These are phyloP conservation scores for Leccinum sublutescens DNA, from an alignment of 768 basidiomycete genomes.

Conservation along the genomic window DNA sequence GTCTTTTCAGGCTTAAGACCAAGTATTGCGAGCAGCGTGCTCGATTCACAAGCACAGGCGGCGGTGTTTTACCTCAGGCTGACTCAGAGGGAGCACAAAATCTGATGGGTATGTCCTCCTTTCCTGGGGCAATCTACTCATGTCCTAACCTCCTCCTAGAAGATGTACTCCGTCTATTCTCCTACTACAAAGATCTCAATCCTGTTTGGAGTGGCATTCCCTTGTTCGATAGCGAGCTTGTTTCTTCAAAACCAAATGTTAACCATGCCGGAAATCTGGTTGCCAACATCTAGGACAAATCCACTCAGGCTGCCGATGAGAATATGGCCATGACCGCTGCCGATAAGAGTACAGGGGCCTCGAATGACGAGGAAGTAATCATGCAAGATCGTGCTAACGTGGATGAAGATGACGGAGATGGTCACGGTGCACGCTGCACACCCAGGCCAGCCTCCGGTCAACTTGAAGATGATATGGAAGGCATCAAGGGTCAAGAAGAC, in stretches of 20 bases:
- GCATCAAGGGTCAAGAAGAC: no score
- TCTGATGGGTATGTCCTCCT: not conserved
- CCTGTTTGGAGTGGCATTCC: constrained; percentile 1
- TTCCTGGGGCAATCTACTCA: not conserved
- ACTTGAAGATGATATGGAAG: no score
- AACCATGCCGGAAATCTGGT: not conserved
- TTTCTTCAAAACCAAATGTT: not conserved
- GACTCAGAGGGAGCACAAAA: not conserved
- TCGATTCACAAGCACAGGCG: not conserved
- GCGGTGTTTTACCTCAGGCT: not conserved
- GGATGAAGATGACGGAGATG: no score
- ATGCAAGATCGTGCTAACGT: no score
- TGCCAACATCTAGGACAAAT: no score
- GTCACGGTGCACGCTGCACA: no score
- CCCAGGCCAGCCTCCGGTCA: no score
- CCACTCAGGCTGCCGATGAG: no score
- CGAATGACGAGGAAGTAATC: no score
- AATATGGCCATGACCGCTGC: no score
- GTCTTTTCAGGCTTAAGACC: no score
- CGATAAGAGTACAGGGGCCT: no score
- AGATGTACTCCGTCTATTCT: not conserved
- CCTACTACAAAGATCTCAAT: constrained; percentile 1
- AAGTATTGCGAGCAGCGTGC: not conserved
- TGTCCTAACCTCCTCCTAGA: not conserved
- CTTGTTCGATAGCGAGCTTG: not conserved